Percentiles rank a stretch among this genome's conserved stretches.
Conservation (phyloP, 495 filamentous ascomycete genomes). For the Haplographium delicatum region DNA sequence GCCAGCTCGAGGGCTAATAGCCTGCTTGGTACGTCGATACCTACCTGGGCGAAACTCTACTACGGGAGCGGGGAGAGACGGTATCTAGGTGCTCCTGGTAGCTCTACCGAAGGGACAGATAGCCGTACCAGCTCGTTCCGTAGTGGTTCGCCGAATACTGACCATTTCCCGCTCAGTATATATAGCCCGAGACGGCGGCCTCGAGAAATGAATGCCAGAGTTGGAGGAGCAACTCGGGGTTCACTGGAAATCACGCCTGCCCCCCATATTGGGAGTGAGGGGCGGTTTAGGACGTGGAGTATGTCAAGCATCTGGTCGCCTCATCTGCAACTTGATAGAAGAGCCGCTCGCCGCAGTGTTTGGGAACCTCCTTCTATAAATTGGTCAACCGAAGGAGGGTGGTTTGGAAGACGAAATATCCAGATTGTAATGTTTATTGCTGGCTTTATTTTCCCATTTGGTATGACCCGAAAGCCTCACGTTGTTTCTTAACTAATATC, state of each 20-base stretch:
- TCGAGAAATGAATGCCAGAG: constrained; percentile 18
- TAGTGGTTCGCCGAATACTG: constrained; percentile 38
- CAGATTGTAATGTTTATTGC: constrained; percentile 85
- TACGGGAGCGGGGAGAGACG: constrained; percentile 50
- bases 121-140: constrained; percentile 38
- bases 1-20: constrained; percentile 46
- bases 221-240: constrained; percentile 25
- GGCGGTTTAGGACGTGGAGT: constrained; percentile 30
- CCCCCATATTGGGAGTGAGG: constrained; percentile 13
- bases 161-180: constrained; percentile 43
- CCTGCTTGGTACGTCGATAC: constrained; percentile 51
- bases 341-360: constrained; percentile 46
- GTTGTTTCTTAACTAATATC: too few species aligned
- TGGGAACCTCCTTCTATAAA: constrained; percentile 70
- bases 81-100: constrained; percentile 36
- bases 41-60: constrained; percentile 58
- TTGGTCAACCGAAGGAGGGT: constrained; percentile 50
- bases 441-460: constrained; percentile 81
- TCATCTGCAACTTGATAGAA: constrained; percentile 61
- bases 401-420: constrained; percentile 64
- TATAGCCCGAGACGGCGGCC: constrained; percentile 48
- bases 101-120: constrained; percentile 36
- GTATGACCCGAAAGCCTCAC: too few species aligned
- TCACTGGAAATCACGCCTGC: constrained; percentile 24
- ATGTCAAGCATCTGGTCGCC: constrained; percentile 66